phyloP scores from a whole-genome alignment of 23 red algal species.

The Pyropia haitanensis region DNA sequence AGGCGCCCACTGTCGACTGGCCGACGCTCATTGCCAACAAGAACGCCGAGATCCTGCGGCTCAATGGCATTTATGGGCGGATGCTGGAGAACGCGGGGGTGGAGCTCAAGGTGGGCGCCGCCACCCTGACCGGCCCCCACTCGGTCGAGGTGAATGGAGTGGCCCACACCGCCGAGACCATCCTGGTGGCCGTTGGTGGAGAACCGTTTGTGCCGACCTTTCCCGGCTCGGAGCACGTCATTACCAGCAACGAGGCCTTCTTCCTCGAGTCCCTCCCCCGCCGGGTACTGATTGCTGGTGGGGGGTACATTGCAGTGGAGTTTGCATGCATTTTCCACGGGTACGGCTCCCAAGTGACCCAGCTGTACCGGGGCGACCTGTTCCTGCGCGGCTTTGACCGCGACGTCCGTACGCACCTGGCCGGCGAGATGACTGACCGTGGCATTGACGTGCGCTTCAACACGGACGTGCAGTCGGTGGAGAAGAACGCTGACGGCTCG shows the following conservation, averaged over 20 bases:
- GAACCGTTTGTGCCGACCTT: slow-evolving; percentile 74
- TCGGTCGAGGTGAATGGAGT: slow-evolving; percentile 53
- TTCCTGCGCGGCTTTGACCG: slow-evolving; percentile 92
- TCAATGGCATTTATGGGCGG: slow-evolving; percentile 84
- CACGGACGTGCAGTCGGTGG: slow-evolving; percentile 34
- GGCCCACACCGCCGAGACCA: slow-evolving; percentile 66
- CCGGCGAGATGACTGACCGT: slow-evolving; percentile 65
- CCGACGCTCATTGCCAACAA: slow-evolving; percentile 74
- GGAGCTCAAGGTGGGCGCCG: slow-evolving; percentile 43
- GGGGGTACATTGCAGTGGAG: slow-evolving; percentile 96
- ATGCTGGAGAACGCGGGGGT: slow-evolving; percentile 78
- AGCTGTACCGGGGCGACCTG: slow-evolving; percentile 69
- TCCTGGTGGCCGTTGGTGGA: slow-evolving; percentile 81
- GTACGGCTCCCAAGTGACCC: slow-evolving; percentile 73
- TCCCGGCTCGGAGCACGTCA: slow-evolving; percentile 78
- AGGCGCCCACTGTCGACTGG: slow-evolving; percentile 66
- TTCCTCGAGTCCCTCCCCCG: slow-evolving; percentile 70
- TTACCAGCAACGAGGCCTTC: slow-evolving; percentile 83
- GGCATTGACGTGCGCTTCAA: slow-evolving; percentile 88
- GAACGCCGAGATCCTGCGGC: slow-evolving; percentile 82
- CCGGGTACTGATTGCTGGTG: slow-evolving; percentile 54
- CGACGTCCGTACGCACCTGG: slow-evolving; percentile 74
- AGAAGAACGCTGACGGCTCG: slow-evolving; percentile 36
- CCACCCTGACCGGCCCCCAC: slow-evolving; percentile 62
- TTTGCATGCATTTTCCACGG: slow-evolving; percentile 93